Base-by-base conservation (phyloP, 352 stramenopile genomes). In the Globisporangium recalcitrans region DNA sequence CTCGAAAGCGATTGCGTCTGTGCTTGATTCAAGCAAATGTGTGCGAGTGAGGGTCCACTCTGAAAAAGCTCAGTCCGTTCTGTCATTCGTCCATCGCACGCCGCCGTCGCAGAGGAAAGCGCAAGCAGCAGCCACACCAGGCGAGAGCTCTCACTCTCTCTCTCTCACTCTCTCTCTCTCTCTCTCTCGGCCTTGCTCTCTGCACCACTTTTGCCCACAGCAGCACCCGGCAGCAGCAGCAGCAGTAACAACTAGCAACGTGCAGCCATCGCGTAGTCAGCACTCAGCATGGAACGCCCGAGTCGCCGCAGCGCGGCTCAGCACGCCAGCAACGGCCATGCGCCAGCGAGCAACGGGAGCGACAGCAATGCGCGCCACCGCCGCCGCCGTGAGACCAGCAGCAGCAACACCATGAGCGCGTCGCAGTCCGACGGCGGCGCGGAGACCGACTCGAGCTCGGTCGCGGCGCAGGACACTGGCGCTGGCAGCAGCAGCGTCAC, bases 391-490 rank as follows among this genome's bases (percentile, higher is more conserved):
- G 62, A 73, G 44, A 26, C 72, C 61, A 52, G 69, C 61, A 53
- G 62, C 66, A 42, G 60, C 67, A 56, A 59, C 60, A 40, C 47
- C 22, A 52, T 49, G 36, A 62, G 62, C 16, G 72, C 70, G 42
- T 80, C 72, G 61, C 73, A 66, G 49, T 90, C 82, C 14, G 79
- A 91, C 59, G 79, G 72, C 40, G 79, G 69, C 40, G 74, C 66
- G 36, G 82, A 88, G 46, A 86, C 80, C 19, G 80, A 90, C 63
- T 78, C 75, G 36, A 88, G 77, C 56, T 75, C 74, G 4, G 63
- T 71, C 34, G 66, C 64, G 32, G 44, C 46, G 38, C 58, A 44
- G 55, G 63, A 67, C 34, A 61, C 62, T 21, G 58, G 63, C 34
- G 59, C 62, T 21, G 58, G 63, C 46, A 73, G 54, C 21, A 58